Percentiles rank a stretch among this genome's conserved stretches.
Conservation (phyloP, 768 basidiomycete species). For the Russula abietina region DNA sequence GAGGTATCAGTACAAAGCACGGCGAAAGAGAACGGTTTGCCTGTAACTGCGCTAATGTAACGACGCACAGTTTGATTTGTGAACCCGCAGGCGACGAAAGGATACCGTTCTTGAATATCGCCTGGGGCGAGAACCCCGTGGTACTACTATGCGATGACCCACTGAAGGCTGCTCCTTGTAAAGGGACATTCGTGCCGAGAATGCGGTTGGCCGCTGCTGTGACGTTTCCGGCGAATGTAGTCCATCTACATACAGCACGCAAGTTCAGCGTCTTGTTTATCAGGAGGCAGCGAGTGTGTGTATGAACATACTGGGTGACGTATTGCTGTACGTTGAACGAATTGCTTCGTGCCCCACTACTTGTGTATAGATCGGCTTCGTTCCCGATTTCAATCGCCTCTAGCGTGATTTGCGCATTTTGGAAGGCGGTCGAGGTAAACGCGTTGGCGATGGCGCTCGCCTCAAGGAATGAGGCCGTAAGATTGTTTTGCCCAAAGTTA, state of each 20-base stretch:
- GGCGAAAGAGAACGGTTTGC: background rate
- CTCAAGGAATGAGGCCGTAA: slow-evolving; percentile 39
- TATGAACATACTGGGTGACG: slow-evolving; percentile 41
- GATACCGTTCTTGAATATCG: slow-evolving; percentile 43
- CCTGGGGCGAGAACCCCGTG: slow-evolving; percentile 48
- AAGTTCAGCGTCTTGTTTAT: background rate
- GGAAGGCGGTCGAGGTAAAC: slow-evolving; percentile 40
- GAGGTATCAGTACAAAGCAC: background rate
- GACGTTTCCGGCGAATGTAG: slow-evolving; percentile 44
- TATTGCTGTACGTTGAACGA: slow-evolving; percentile 42
- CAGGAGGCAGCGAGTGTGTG: background rate
- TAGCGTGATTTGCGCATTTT: slow-evolving; percentile 39
- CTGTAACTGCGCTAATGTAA: background rate
- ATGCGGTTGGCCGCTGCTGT: slow-evolving; percentile 37
- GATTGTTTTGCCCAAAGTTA: slow-evolving; percentile 45
- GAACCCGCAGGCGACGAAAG: slow-evolving; percentile 39
- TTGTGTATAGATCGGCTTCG: slow-evolving; percentile 50
- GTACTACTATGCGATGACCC: slow-evolving; percentile 41
- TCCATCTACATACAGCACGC: slow-evolving; percentile 42
- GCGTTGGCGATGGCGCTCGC: slow-evolving; percentile 44
- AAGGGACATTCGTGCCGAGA: slow-evolving; percentile 35
- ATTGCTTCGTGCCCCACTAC: slow-evolving; percentile 39
- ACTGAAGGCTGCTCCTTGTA: slow-evolving; percentile 48
- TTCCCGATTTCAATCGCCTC: slow-evolving; percentile 61
- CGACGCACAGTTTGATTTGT: slow-evolving; percentile 43